A percentile compares a stretch with the other conserved stretches of the same genome.
phyloP scores from a whole-genome alignment of 1,284 basidiomycete species.

The Inonotus obliquus region DNA sequence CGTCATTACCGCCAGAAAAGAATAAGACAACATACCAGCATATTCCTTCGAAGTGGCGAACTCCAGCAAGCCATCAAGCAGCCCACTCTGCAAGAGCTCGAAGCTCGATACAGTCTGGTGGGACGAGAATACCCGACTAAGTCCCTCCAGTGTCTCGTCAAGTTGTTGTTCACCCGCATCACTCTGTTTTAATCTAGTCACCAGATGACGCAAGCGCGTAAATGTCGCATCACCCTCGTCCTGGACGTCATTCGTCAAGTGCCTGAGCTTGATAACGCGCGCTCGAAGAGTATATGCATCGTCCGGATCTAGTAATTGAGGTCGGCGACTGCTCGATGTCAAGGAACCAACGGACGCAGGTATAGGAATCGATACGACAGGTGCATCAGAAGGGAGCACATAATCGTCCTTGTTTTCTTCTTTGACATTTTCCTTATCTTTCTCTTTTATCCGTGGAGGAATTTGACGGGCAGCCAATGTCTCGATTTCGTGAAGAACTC shows the following conservation, averaged over 20 bases:
- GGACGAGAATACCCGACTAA: slow-evolving; percentile 80
- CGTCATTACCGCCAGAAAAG: not conserved
- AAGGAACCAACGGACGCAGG: slow-evolving; percentile 32
- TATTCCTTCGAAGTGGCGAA: slow-evolving; percentile 72
- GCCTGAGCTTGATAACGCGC: slow-evolving; percentile 79
- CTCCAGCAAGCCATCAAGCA: slow-evolving; percentile 82
- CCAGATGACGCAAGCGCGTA: slow-evolving; percentile 58
- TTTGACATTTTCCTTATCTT: slow-evolving; percentile 44
- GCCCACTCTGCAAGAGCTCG: slow-evolving; percentile 89
- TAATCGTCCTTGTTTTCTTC: slow-evolving; percentile 35
- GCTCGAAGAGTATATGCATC: slow-evolving; percentile 89
- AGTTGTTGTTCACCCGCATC: slow-evolving; percentile 62
- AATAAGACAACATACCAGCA: slow-evolving; percentile 37
- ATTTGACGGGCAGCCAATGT: slow-evolving; percentile 60
- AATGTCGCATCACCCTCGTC: slow-evolving; percentile 62
- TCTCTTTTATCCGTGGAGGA: slow-evolving; percentile 49
- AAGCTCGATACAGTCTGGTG: slow-evolving; percentile 88
- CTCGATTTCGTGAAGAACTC: slow-evolving; percentile 91
- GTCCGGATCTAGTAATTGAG: slow-evolving; percentile 63
- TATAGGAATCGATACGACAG: slow-evolving; percentile 29
- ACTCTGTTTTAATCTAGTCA: slow-evolving; percentile 53
- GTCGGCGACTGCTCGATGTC: slow-evolving; percentile 40
- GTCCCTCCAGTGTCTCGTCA: slow-evolving; percentile 58
- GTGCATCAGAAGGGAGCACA: slow-evolving; percentile 34
- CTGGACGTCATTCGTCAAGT: slow-evolving; percentile 56